Conservation (phyloP, 495 filamentous ascomycete genomes). For the Hypoxylon crocopeplum region DNA sequence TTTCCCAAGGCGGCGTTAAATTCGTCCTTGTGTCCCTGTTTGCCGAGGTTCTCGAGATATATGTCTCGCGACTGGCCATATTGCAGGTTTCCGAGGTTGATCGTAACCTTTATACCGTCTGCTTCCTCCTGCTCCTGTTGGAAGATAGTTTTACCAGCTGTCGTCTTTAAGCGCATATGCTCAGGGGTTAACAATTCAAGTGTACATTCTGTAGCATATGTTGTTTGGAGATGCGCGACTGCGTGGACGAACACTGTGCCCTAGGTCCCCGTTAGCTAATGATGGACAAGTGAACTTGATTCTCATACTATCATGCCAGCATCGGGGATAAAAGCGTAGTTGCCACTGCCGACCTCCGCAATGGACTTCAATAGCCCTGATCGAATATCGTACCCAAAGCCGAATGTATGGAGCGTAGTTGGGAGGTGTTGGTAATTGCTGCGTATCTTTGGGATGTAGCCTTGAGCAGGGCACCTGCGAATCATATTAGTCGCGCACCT, state of each 20-base stretch:
- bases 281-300: background rate
- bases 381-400: conserved; percentile 50
- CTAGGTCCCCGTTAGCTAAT: conserved; percentile 23
- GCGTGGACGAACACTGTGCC: conserved; percentile 56
- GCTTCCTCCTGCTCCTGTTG: conserved; percentile 22
- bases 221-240: conserved; percentile 55
- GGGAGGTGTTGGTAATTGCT: conserved; percentile 40
- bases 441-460: conserved; percentile 50
- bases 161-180: conserved; percentile 41
- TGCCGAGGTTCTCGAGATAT: conserved; percentile 37
- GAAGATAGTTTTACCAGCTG: conserved; percentile 43
- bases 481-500: background rate
- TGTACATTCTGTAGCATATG: conserved; percentile 45
- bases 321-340: conserved; percentile 57
- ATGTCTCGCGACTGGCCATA: conserved; percentile 58
- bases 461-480: conserved; percentile 29
- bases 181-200: conserved; percentile 45
- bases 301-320: conserved; percentile 54
- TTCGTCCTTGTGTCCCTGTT: background rate
- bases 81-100: conserved; percentile 50
- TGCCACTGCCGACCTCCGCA: conserved; percentile 50
- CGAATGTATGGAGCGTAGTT: conserved; percentile 54
- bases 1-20: background rate
- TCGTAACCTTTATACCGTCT: conserved; percentile 28
- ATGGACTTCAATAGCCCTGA: conserved; percentile 55